These are phyloP conservation scores for Inga leiocalycina DNA, from an alignment of 306 rosid genomes.

Conservation along the genomic window DNA sequence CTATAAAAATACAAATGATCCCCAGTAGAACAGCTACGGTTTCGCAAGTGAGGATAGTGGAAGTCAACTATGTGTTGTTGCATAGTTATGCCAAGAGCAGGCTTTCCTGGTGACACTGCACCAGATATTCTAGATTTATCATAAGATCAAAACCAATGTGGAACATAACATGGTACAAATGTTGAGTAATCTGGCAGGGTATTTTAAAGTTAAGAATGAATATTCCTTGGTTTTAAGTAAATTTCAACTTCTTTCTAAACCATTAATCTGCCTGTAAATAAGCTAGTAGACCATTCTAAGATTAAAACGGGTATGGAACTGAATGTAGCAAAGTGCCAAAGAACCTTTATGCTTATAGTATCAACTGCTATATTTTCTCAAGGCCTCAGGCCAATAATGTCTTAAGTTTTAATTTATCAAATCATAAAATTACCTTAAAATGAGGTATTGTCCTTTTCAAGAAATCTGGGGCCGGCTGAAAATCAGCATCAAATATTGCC, in stretches of 20 bases:
- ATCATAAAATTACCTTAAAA: slow-evolving; percentile 73
- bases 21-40: neutral
- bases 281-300: neutral
- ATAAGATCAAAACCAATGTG: slow-evolving; percentile 10
- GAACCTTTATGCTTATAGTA: slow-evolving; percentile 13
- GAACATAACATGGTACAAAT: neutral
- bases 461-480: slow-evolving; percentile 95
- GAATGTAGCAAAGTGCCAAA: neutral
- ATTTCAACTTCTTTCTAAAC: neutral
- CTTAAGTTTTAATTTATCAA: neutral
- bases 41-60: neutral
- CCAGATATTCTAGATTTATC: neutral
- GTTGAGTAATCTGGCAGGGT: neutral
- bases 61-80: neutral
- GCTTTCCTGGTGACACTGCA: neutral
- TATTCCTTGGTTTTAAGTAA: neutral
- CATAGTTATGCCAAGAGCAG: neutral
- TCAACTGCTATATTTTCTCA: slow-evolving; percentile 9
- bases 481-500: slow-evolving; percentile 97
- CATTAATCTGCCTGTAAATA: neutral
- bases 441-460: slow-evolving; percentile 90
- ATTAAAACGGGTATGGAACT: neutral
- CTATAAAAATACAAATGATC: neutral
- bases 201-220: neutral
- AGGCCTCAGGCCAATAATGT: slow-evolving; percentile 5